Evolutionary conservation across 1,139 yeast genomes (phyloP), one percentile per base, ranked within the genome.

Genomic region (Protomyces gravidus): DNA sequence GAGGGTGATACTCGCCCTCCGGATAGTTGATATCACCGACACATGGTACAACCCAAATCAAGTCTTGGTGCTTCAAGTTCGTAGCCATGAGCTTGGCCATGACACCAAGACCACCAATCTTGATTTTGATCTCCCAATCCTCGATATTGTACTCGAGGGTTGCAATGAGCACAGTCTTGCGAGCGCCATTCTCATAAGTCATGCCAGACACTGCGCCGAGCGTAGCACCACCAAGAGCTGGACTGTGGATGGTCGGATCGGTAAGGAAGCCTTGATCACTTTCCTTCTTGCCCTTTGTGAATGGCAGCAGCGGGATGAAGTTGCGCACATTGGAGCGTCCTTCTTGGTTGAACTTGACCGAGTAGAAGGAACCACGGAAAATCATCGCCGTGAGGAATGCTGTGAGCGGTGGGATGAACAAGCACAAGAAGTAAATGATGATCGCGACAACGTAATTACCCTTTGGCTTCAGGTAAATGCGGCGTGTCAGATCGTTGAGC

Each of bases 31-130:
- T 47, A 27, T 61, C 61, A 23, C 63, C 63, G 17, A 58, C 61
- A 23, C 61, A 57, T 3, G 63, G 63, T 25, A 61, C 63, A 5
- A 61, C 63, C 63, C 63, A 61, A 28, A 61, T 57, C 23, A 61
- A 48, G 42, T 61, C 63, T 27, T 61, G 59, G 39, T 61, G 63
- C 30, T 57, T 57, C 21, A 61, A 50, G 32, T 58, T 51, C 30
- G 51, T 27, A 2, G 56, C 61, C 63, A 61, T 61, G n/a, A 61
- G 51, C 26, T 61, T 61, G 5, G 63, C 63, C 63, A 61, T 58
- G 39, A 61, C 63, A 27, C 63, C 63, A 17, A 61, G 45, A 11
- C 63, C 63, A 27, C 63, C 63, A 52, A 61, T 61, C 51, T 61
- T 61, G 47, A 61, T 58, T 23, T 53, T 51, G 55, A 61, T 45